Percentiles rank a stretch among this genome's conserved stretches.
Conservation (phyloP, 2,329 filamentous ascomycete genomes). For the Neocatenulostroma microsporum region DNA sequence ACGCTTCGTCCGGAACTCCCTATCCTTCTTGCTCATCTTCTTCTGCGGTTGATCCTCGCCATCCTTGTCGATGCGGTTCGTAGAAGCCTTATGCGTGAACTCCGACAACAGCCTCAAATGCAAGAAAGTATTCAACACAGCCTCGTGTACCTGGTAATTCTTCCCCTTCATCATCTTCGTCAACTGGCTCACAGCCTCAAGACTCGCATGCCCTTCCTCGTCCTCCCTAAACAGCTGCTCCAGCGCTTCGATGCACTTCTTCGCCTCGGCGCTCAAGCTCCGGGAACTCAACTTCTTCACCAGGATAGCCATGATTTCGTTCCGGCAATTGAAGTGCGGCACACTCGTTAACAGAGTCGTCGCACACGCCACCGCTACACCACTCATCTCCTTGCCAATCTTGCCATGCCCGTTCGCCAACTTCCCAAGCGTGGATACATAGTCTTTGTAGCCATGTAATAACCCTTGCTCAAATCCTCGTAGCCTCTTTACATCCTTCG, state of each 20-base stretch:
- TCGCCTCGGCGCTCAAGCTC: conserved; percentile 64
- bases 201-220: conserved; percentile 78
- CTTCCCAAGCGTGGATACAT: conserved; percentile 66
- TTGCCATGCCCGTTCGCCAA: too few relatives aligned
- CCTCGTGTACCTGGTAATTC: conserved; percentile 75
- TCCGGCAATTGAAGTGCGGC: conserved; percentile 94
- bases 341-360: conserved; percentile 73
- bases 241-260: conserved; percentile 68
- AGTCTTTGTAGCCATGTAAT: conserved; percentile 74
- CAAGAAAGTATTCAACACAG: conserved; percentile 81
- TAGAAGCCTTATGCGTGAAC: conserved; percentile 75
- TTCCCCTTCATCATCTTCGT: conserved; percentile 92
- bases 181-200: conserved; percentile 77
- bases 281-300: conserved; percentile 72
- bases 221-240: conserved; percentile 78
- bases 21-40: conserved; percentile 65
- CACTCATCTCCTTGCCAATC: conserved; percentile 33
- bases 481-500: conserved; percentile 80
- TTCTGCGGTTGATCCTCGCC: conserved; percentile 30
- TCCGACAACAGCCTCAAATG: conserved; percentile 82
- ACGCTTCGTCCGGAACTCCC: conserved; percentile 81
- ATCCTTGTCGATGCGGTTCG: conserved; percentile 62
- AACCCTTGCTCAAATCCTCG: conserved; percentile 82
- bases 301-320: conserved; percentile 78
- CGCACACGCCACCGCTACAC: conserved; percentile 73